Percentiles rank a stretch among this genome's conserved stretches.
Conservation (phyloP, 805 yeast genomes). For the Pichia kluyveri region DNA sequence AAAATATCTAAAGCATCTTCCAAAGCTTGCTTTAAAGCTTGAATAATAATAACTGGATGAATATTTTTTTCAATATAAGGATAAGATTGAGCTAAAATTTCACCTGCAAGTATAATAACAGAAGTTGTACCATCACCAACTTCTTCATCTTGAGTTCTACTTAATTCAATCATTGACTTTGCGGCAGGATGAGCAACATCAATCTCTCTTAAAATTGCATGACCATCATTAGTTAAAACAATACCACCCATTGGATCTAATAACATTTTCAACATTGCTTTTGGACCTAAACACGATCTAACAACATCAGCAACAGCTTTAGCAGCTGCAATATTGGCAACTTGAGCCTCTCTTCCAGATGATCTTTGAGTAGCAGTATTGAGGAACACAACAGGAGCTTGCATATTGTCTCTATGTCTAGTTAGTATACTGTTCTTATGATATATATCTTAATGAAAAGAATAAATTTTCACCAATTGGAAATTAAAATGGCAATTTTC, state of each 20-base stretch:
- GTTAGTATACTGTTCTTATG: too few species aligned
- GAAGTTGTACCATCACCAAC: slow-evolving; percentile 89
- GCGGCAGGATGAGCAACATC: slow-evolving; percentile 99
- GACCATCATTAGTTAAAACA: slow-evolving; percentile 96
- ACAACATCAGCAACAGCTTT: slow-evolving; percentile 97
- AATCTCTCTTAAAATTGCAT: slow-evolving; percentile 93
- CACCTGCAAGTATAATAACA: slow-evolving; percentile 95
- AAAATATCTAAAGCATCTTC: slow-evolving; percentile 85
- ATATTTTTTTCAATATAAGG: slow-evolving; percentile 92
- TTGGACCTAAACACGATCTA: slow-evolving; percentile 96
- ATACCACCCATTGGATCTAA: slow-evolving; percentile 96
- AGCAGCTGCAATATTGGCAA: slow-evolving; percentile 97
- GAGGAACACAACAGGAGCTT: slow-evolving; percentile 78
- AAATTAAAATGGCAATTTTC: too few species aligned
- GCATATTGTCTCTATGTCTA: slow-evolving; percentile 35
- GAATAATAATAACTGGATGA: slow-evolving; percentile 94
- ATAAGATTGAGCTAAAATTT: slow-evolving; percentile 87
- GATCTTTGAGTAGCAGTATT: slow-evolving; percentile 89
- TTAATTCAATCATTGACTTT: slow-evolving; percentile 92
- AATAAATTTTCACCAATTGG: too few species aligned
- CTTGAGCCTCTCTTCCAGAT: slow-evolving; percentile 94
- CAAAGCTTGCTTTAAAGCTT: slow-evolving; percentile 85
- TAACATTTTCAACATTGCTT: slow-evolving; percentile 97
- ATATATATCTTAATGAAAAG: too few species aligned
- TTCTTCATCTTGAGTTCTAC: slow-evolving; percentile 97